Conservation (phyloP, 2,329 filamentous ascomycete species). For the Phyllosticta ampelicida region DNA sequence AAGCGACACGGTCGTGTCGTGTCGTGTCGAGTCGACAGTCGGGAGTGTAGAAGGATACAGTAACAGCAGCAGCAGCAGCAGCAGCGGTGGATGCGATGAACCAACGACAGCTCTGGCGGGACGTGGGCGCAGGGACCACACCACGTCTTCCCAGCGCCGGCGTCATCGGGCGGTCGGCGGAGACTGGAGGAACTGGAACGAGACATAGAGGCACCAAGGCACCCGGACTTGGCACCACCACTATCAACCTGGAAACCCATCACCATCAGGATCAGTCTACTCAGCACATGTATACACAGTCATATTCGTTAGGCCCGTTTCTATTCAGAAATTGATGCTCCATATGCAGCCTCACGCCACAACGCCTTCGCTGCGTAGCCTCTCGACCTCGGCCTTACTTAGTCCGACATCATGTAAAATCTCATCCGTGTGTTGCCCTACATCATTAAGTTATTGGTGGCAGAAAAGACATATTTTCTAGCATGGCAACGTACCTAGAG, state of each 20-base stretch:
- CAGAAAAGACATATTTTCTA: slow-evolving; percentile 25
- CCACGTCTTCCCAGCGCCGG: too few species aligned
- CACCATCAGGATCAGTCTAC: too few species aligned
- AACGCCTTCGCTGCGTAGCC: slow-evolving; percentile 24
- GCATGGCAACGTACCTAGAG: slow-evolving; percentile 41
- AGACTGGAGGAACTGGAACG: too few species aligned
- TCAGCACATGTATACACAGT: too few species aligned
- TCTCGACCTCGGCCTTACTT: slow-evolving; percentile 21
- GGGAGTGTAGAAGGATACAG: background rate
- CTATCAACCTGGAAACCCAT: too few species aligned
- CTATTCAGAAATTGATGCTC: background rate
- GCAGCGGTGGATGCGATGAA: background rate
- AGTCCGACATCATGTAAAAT: slow-evolving; percentile 24
- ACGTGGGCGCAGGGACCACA: background rate
- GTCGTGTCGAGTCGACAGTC: too few species aligned
- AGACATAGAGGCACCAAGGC: too few species aligned
- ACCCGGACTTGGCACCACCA: too few species aligned
- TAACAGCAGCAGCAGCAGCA: too few species aligned
- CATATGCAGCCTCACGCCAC: slow-evolving; percentile 18
- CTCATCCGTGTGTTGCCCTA: slow-evolving; percentile 28
- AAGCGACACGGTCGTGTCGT: background rate
- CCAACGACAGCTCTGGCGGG: background rate
- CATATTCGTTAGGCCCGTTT: background rate
- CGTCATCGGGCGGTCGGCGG: too few species aligned
- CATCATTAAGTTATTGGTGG: background rate